A percentile compares a stretch with the other conserved stretches of the same genome.
These are phyloP conservation scores for Murraya paniculata DNA, from an alignment of 345 rosid species.

Conservation along the genomic window DNA sequence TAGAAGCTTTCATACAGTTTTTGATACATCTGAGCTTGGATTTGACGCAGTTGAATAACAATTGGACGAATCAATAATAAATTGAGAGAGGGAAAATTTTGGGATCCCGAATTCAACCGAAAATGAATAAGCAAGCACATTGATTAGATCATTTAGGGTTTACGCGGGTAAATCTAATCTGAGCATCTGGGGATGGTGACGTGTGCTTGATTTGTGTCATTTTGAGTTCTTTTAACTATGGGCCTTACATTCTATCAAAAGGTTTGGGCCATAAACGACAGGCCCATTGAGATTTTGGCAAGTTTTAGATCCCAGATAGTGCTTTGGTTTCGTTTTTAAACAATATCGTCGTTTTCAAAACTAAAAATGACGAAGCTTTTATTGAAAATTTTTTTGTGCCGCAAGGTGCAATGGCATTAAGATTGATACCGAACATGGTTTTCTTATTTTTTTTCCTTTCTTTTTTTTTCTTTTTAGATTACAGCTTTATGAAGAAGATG, in stretches of 20 bases:
- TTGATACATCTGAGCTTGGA: constrained; percentile 11
- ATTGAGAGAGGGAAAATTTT: background rate
- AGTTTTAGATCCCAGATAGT: background rate
- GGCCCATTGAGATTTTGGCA: background rate
- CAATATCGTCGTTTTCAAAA: background rate
- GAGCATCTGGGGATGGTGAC: background rate
- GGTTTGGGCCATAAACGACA: background rate
- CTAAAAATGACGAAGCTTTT: background rate
- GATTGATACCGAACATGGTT: no score
- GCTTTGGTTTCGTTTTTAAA: background rate
- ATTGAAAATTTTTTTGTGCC: no score
- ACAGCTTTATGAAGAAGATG: no score
- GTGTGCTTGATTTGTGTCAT: background rate
- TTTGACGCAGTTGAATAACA: background rate
- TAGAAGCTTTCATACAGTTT: background rate
- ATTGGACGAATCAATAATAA: background rate
- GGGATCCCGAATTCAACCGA: background rate
- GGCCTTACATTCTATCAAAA: background rate
- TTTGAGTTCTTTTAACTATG: no score
- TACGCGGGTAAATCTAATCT: constrained; percentile 13
- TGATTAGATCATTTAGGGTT: constrained; percentile 9
- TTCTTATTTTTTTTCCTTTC: no score
- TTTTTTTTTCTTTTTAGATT: no score
- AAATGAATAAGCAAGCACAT: background rate
- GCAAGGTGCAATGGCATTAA: no score